phyloP scores from a whole-genome alignment of 306 rosid genomes.

The Vachellia pachyceras region DNA sequence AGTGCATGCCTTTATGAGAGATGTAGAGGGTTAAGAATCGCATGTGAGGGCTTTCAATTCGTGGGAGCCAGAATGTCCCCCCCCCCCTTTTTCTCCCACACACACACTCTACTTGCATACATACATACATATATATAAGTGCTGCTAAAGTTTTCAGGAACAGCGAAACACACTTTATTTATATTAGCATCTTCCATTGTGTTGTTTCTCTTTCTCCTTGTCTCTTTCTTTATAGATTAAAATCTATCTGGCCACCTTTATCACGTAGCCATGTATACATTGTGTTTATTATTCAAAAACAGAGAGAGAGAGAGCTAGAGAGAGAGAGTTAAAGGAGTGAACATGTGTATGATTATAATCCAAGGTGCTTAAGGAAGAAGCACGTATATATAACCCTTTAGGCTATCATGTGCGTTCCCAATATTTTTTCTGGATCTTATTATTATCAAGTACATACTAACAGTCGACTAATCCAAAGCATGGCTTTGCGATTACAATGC shows the following conservation, averaged over 20 bases:
- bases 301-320: neutral
- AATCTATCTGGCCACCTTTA: conserved; percentile 5
- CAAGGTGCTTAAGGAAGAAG: neutral
- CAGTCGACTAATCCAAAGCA: no score
- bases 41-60: conserved; percentile 17
- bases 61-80: conserved; percentile 6
- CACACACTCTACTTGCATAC: no score
- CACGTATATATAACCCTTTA: no score
- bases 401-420: no score
- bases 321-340: neutral
- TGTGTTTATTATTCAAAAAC: neutral
- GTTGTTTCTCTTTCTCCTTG: conserved; percentile 1
- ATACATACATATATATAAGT: no score
- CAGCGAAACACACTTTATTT: neutral
- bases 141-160: neutral
- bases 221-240: neutral
- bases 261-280: neutral
- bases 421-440: no score
- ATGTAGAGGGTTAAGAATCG: neutral
- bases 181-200: neutral
- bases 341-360: neutral
- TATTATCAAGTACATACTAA: no score
- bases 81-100: no score
- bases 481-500: no score
- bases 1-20: neutral